These are phyloP conservation scores for Salix viminalis DNA, from an alignment of 345 rosid genomes.

Conservation along the genomic window DNA sequence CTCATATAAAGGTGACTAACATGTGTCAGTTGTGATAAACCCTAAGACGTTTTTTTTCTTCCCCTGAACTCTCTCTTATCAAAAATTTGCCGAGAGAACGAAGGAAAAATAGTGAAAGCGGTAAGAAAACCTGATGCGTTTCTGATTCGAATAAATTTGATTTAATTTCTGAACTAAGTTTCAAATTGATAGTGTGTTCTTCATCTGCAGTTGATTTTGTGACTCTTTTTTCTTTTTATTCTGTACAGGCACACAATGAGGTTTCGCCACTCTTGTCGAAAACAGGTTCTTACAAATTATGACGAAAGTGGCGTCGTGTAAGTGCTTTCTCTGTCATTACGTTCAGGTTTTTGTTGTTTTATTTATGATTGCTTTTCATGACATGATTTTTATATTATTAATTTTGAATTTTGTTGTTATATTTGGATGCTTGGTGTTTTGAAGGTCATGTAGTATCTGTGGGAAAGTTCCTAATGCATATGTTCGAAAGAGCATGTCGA, in stretches of 20 bases:
- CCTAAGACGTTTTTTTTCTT: not conserved
- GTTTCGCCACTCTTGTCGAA: slow-evolving; percentile 9
- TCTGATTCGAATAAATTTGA: not conserved
- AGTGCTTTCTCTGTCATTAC: not conserved
- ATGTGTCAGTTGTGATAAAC: not conserved
- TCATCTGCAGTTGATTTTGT: not conserved
- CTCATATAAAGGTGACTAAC: too few relatives aligned
- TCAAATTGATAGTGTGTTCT: not conserved
- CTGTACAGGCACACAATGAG: not conserved
- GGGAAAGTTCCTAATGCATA: not conserved
- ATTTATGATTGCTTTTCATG: not conserved
- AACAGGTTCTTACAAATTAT: not conserved
- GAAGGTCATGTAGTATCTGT: slow-evolving; percentile 18
- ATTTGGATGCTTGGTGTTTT: not conserved
- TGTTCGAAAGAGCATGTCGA: not conserved
- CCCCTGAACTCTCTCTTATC: not conserved
- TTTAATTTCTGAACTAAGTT: not conserved
- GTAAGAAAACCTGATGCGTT: not conserved
- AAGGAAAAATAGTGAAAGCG: not conserved
- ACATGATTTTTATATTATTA: not conserved
- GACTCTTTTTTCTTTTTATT: not conserved
- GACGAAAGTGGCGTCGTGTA: slow-evolving; percentile 15
- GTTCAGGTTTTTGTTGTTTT: not conserved
- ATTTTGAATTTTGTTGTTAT: not conserved
- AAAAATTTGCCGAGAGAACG: not conserved